Percentiles rank a stretch among this genome's conserved stretches.
phyloP scores from a whole-genome alignment of 106 monocot species.

The Dendrobium officinale region DNA sequence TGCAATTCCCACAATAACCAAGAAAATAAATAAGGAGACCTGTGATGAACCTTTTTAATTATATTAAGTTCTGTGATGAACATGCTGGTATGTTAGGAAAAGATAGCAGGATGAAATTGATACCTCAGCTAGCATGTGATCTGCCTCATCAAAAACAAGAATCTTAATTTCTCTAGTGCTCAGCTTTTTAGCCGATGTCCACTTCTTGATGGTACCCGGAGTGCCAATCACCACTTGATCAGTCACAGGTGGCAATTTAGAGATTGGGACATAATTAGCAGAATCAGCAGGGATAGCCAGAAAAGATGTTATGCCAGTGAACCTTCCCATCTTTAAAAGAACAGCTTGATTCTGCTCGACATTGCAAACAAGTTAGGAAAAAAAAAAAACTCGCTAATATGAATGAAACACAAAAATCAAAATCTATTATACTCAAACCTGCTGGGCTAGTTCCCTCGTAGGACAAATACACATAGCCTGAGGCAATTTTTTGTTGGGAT shows the following conservation, averaged over 20 bases:
- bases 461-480: slow-evolving; percentile 95
- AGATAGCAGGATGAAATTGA: background rate
- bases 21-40: background rate
- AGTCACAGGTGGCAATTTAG: slow-evolving; percentile 58
- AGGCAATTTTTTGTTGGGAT: slow-evolving; percentile 51
- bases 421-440: slow-evolving; percentile 20
- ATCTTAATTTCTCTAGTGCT: slow-evolving; percentile 60
- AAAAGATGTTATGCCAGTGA: slow-evolving; percentile 74
- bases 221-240: slow-evolving; percentile 95
- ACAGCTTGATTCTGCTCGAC: slow-evolving; percentile 68
- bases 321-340: slow-evolving; percentile 80
- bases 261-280: slow-evolving; percentile 45
- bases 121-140: slow-evolving; percentile 91
- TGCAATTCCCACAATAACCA: background rate
- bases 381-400: background rate
- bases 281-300: slow-evolving; percentile 70
- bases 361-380: background rate
- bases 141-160: slow-evolving; percentile 96
- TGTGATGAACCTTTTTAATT: background rate
- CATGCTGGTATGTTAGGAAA: background rate
- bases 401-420: background rate
- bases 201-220: slow-evolving; percentile 91
- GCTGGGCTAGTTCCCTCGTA: slow-evolving; percentile 76
- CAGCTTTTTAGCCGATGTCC: slow-evolving; percentile 62
- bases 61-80: background rate